Base-by-base conservation (phyloP, 2,329 filamentous ascomycete species). In the Cladobotryum protrusum region DNA sequence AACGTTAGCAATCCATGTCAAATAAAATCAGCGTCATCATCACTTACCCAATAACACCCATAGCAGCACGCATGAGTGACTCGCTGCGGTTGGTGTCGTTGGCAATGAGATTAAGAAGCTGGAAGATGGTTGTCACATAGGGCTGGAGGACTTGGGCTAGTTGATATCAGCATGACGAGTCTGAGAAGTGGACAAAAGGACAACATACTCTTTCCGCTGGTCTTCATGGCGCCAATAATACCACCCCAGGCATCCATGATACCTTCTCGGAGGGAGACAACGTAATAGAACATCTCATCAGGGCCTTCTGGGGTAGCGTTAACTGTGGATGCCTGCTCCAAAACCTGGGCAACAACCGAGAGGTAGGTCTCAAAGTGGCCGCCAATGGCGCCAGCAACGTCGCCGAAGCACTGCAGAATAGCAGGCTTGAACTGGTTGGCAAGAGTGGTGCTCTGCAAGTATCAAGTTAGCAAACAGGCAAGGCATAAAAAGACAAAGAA, bases 201-300 rank as follows among this genome's bases (percentile, higher is more conserved):
- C 2, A n/a, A 72, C 82, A 68, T 70, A 87, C 85, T 83, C 76
- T 92, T 92, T 63, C 75, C 75, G 63, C 85, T 88, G 46, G 78
- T 72, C 76, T 93, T 95, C 86, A 97, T 90, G 47, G 93, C 90
- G 67, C 92, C 84, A 64, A 99, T 90, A 58, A 96, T 93, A 58
- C 93, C 93, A 62, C 91, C 90, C 91, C 95, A 99, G 33, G 93
- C 93, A 76, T 99, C 93, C 86, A 97, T 96, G 59, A 99, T 97
- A 59, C 92, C 93, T 67, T 99, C 95, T 48, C 93, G 86, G 44
- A 99, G 79, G 17, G 91, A 96, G 56, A 95, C 82, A 59, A 99
- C 86, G 66, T 99, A 99, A 70, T 97, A 92, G 51, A 91, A 85
- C 87, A 97, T 95, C 71, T 99, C 93, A 61, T 91, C 93, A 45